Base-by-base conservation (phyloP, 768 basidiomycete genomes). In the Sporobolomyces roseus region DNA sequence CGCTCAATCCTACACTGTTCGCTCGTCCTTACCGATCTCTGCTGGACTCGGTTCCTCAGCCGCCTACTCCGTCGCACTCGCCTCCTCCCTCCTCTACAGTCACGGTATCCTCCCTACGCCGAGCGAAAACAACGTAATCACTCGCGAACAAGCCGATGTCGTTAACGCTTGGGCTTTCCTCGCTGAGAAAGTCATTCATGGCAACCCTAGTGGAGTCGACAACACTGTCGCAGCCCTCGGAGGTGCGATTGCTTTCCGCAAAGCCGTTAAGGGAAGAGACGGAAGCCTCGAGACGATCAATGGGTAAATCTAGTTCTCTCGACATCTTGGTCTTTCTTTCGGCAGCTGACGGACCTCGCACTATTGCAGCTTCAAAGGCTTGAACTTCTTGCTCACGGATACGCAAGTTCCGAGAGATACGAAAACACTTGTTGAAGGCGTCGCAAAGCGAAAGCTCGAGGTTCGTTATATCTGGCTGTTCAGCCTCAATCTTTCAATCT, bases 1-100 rank as follows among this genome's bases (percentile, higher is more conserved):
- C 14, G 83, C 87, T 0, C 85, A 92, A 78, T 86, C 88, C 72
- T 88, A 94, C 77, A 83, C 86, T 29, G 85, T 87, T 45, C 90
- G 94, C 52, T 87, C 91, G 38, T 90, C 91, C 29, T 84, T 98
- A 8, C 96, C 96, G 33, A 87, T 98, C 65, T 89, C 91, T 12
- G 96, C 96, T 21, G 96, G 96, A 52, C 87, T 98, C 55, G 96
- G 96, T 29, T 98, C 94, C 17, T 96, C 93, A 27, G 96, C 96
- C 10, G 91, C 96, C 29, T 97, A 88, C 81, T 97, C 93, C 4
- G 85, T 87, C 25, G 96, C 93, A 77, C 81, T 88, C 51, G 86
- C 92, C 14, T 87, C 90, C 2, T 82, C 90, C 8, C 82, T 94
- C 50, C 84, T 97, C 43, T 83, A 93, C 54, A 82, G 88, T 19